Conservation (phyloP, 1,284 basidiomycete species). For the Phenoliferia sp. region DNA sequence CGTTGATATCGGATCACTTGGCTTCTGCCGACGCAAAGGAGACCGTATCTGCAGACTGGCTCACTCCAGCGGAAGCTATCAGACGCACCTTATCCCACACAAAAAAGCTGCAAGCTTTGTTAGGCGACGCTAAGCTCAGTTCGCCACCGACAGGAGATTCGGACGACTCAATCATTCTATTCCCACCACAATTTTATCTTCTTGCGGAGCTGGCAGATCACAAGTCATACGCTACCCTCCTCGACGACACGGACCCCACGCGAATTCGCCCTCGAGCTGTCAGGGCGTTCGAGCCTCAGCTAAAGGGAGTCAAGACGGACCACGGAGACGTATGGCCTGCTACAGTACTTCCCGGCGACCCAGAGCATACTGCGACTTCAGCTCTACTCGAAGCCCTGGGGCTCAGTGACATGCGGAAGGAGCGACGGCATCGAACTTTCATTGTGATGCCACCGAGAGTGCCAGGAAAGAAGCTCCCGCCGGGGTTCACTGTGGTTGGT, state of each 20-base stretch:
- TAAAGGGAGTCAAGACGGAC: not conserved
- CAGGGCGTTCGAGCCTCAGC: slow-evolving; percentile 7
- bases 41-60: slow-evolving; percentile 24
- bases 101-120: not conserved
- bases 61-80: slow-evolving; percentile 30
- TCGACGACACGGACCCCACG: not conserved
- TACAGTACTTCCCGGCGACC: slow-evolving; percentile 25
- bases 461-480: slow-evolving; percentile 7
- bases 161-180: slow-evolving; percentile 31
- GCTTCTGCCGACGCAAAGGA: slow-evolving; percentile 9
- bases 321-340: not conserved
- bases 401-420: slow-evolving; percentile 3
- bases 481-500: slow-evolving; percentile 23
- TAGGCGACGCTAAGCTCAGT: not conserved
- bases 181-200: slow-evolving; percentile 36
- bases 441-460: not conserved
- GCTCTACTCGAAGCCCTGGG: not conserved
- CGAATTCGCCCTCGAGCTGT: too few species aligned
- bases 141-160: too few species aligned
- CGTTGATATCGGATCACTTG: not conserved
- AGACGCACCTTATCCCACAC: slow-evolving; percentile 19
- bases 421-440: not conserved
- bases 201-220: slow-evolving; percentile 24
- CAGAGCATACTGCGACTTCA: slow-evolving; percentile 1
- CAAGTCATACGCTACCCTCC: slow-evolving; percentile 7